phyloP scores from a whole-genome alignment of 192 early-diverging fungal species.

The Backusella australiensis region DNA sequence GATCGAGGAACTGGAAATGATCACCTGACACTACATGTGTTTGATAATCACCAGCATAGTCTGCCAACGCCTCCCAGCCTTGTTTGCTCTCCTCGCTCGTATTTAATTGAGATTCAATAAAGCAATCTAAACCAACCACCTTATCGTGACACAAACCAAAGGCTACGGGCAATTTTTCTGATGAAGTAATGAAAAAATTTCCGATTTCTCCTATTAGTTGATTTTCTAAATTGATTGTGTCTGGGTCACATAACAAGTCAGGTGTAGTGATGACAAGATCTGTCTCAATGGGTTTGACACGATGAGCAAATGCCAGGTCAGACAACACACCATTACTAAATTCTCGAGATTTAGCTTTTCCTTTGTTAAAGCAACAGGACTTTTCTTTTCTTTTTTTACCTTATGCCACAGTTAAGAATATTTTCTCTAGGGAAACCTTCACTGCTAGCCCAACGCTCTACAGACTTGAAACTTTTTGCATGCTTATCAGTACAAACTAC shows the following conservation, averaged over 20 bases:
- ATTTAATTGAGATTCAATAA: background rate
- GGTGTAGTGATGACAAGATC: slow-evolving; percentile 14
- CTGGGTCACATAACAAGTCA: slow-evolving; percentile 19
- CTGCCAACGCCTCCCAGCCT: background rate
- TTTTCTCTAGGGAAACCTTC: slow-evolving; percentile 28
- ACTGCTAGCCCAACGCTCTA: slow-evolving; percentile 34
- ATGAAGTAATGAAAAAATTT: background rate
- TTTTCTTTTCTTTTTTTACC: slow-evolving; percentile 21
- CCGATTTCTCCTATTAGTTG: background rate
- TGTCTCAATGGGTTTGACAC: slow-evolving; percentile 5
- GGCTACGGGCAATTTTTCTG: background rate
- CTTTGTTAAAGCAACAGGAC: too few species aligned
- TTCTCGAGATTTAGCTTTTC: background rate
- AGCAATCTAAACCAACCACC: background rate
- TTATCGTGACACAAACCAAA: slow-evolving; percentile 1
- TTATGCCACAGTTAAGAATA: slow-evolving; percentile 35
- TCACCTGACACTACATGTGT: background rate
- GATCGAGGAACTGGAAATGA: background rate
- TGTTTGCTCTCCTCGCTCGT: background rate
- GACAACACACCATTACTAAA: slow-evolving; percentile 14
- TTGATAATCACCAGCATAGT: background rate
- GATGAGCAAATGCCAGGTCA: slow-evolving; percentile 15
- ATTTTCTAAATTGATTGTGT: background rate
- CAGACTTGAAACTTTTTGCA: slow-evolving; percentile 33
- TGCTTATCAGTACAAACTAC: background rate